Percentiles rank a stretch among this genome's conserved stretches.
These are phyloP conservation scores for Ballota nigra DNA, from an alignment of 257 asterid species.

Conservation along the genomic window DNA sequence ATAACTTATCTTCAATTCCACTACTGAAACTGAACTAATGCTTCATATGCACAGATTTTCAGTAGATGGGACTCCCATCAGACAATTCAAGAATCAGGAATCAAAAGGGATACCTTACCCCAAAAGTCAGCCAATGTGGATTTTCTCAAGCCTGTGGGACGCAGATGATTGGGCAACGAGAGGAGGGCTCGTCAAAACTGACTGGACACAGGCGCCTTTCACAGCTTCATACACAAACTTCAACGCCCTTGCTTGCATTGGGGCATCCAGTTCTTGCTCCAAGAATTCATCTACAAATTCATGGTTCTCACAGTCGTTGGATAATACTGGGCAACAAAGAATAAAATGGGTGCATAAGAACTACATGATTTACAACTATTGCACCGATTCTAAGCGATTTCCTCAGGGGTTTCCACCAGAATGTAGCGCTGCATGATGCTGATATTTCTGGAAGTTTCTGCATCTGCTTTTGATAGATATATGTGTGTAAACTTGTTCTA, in stretches of 20 bases:
- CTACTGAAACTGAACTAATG: conserved; percentile 7
- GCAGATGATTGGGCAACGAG: conserved; percentile 74
- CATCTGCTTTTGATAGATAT: not conserved
- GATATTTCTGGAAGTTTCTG: not conserved
- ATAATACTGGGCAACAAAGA: conserved; percentile 30
- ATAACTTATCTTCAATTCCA: not conserved
- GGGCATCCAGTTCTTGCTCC: conserved; percentile 32
- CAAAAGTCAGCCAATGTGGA: conserved; percentile 60
- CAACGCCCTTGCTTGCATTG: conserved; percentile 37
- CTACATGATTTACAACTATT: conserved; percentile 49
- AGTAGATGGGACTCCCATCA: conserved; percentile 66
- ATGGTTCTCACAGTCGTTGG: conserved; percentile 49
- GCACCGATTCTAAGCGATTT: conserved; percentile 43
- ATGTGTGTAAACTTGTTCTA: not conserved
- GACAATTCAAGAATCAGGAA: conserved; percentile 59
- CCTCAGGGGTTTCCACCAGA: conserved; percentile 50
- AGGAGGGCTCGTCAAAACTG: conserved; percentile 64
- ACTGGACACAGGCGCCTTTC: conserved; percentile 64
- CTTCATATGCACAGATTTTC: conserved; percentile 37
- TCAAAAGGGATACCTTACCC: conserved; percentile 50
- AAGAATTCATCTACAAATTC: conserved; percentile 17
- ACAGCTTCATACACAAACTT: conserved; percentile 50
- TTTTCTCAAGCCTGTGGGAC: conserved; percentile 56
- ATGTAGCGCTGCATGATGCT: conserved; percentile 33
- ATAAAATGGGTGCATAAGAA: conserved; percentile 44